Evolutionary conservation across 2,329 filamentous ascomycete species (phyloP).

Genomic region (Chaetomiaceae sp.): DNA sequence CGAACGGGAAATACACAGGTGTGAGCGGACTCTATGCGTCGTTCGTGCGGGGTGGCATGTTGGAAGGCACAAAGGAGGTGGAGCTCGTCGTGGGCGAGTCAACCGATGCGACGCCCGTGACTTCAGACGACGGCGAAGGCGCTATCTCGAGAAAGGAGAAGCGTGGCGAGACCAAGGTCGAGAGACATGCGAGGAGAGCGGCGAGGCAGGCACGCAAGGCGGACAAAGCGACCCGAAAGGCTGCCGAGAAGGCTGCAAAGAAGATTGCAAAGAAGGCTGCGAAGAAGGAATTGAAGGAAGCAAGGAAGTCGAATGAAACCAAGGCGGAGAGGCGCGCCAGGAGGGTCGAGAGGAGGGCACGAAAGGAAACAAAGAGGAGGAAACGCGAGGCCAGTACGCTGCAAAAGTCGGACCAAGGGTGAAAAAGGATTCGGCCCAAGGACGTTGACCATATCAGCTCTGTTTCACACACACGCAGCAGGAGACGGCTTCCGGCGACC

Average conservation of each 20-base stretch:
- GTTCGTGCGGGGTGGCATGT: slow-evolving; percentile 76
- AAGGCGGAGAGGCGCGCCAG: slow-evolving; percentile 45
- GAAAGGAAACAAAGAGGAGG: slow-evolving; percentile 40
- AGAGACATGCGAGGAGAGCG: slow-evolving; percentile 27
- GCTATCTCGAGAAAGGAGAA: slow-evolving; percentile 27
- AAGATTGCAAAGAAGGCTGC: slow-evolving; percentile 29
- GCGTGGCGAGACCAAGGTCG: slow-evolving; percentile 35
- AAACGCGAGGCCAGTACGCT: background rate
- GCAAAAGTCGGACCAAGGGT: slow-evolving; percentile 8
- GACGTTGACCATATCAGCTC: background rate
- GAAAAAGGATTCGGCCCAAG: background rate
- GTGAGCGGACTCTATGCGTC: slow-evolving; percentile 67
- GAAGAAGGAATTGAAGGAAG: slow-evolving; percentile 34
- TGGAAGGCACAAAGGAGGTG: slow-evolving; percentile 63
- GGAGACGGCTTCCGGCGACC: background rate
- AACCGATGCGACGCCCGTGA: slow-evolving; percentile 24
- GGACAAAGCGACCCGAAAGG: slow-evolving; percentile 24
- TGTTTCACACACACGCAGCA: background rate
- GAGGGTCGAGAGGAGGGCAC: slow-evolving; percentile 39
- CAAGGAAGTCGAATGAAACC: slow-evolving; percentile 32
- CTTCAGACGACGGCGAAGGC: slow-evolving; percentile 10
- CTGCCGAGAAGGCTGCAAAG: slow-evolving; percentile 27
- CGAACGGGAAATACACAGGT: slow-evolving; percentile 54
- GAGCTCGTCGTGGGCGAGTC: slow-evolving; percentile 21
- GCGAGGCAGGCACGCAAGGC: slow-evolving; percentile 25